Base-by-base conservation (phyloP, 2,329 filamentous ascomycete species). In the Furcasterigmium furcatum region DNA sequence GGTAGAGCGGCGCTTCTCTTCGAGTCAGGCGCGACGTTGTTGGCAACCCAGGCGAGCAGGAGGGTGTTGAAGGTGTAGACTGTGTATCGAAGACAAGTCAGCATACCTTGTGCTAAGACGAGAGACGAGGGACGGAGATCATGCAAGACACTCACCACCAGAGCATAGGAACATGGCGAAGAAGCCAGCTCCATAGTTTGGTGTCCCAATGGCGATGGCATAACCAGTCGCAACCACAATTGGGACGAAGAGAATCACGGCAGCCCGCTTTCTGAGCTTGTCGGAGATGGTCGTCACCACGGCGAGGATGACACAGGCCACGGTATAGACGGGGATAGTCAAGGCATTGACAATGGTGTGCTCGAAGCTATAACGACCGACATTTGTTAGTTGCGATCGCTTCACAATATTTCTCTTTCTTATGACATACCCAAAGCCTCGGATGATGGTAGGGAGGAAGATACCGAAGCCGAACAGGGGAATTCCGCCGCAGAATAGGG, bases 201-300 rank as follows among this genome's bases (percentile, higher is more conserved):
- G 24, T 1, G 63, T 59, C 3, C 55, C 58, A 3, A 65, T 53
- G 20, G 51, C 54, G 41, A 69, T 61, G 1, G 62, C 47, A 44
- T 67, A 67, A 14, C 61, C 65, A 10, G 57, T 44, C 14, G 57
- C 49, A 10, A 66, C 63, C 1, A 61, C 55, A n/a, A 61, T 30
- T 4, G 57, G 52, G 10, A 54, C 56, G 19, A 47, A 46, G 24
- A 65, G 46, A 22, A 63, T 47, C 44, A 65, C 60, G 8, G 58
- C 41, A 10, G 55, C 62, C 6, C 65, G 59, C 38, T 54, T 56
- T 21, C 55, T 68, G 65, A 2, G 65, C 0, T 22, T 22, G 38
- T 36, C 41, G 1, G 30, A 20, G n/a, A 46, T 27, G 12, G 32
- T 44, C 7, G 47, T n/a, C 5, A 51, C 45, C 0, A 46, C 49